Evolutionary conservation across 2,329 filamentous ascomycete species (phyloP).

Genomic region (Ophiostoma ulmi): DNA sequence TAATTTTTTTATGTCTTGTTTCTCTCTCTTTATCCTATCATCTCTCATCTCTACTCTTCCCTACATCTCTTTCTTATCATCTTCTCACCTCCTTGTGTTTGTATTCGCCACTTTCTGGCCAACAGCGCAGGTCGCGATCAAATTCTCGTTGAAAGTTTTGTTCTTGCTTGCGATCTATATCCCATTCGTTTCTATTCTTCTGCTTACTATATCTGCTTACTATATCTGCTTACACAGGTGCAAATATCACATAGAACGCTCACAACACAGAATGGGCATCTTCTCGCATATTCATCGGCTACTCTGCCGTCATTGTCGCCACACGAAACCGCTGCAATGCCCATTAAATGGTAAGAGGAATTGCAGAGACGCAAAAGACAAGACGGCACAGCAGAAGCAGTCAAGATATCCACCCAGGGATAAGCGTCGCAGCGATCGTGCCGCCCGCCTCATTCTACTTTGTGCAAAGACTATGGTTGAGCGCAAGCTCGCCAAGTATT

Average conservation of each 20-base stretch:
- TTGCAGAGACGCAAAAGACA: not conserved
- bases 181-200: not conserved
- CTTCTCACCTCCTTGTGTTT: not conserved
- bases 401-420: not conserved
- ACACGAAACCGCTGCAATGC: not conserved
- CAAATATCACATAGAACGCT: not conserved
- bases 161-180: not conserved
- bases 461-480: not conserved
- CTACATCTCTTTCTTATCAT: not conserved
- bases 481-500: not conserved
- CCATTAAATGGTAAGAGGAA: not conserved
- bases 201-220: not conserved
- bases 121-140: not conserved
- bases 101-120: not conserved
- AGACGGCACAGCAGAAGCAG: not conserved
- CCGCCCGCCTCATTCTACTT: not conserved
- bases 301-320: not conserved
- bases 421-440: not conserved
- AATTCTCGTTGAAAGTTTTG: not conserved
- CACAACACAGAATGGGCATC: not conserved
- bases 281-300: slow-evolving; percentile 5
- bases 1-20: not conserved
- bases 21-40: not conserved
- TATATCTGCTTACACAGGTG: not conserved
- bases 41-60: not conserved